These are phyloP conservation scores for Cryphonectria nitschkei DNA, from an alignment of 2,329 filamentous ascomycete species.

Conservation along the genomic window DNA sequence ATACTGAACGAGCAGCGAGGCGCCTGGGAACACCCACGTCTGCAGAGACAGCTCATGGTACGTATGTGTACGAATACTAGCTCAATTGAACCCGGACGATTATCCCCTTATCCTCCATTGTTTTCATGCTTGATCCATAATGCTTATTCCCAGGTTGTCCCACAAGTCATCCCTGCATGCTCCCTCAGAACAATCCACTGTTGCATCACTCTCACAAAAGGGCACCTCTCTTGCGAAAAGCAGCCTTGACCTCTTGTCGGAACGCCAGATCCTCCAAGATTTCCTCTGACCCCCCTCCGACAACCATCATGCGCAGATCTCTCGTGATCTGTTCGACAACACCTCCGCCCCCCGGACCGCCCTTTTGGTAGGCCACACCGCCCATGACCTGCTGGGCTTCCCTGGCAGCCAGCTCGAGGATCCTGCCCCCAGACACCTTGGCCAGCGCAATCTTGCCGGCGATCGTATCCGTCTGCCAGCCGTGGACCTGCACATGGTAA, in stretches of 20 bases:
- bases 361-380: slow-evolving; percentile 50
- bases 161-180: background rate
- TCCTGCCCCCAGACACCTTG: slow-evolving; percentile 50
- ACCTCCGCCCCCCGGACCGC: slow-evolving; percentile 44
- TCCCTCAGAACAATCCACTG: background rate
- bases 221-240: background rate
- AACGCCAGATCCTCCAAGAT: slow-evolving; percentile 52
- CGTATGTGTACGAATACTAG: slow-evolving; percentile 5
- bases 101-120: slow-evolving; percentile 15
- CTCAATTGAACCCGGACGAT: slow-evolving; percentile 16
- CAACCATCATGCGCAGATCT: slow-evolving; percentile 54
- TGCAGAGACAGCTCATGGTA: slow-evolving; percentile 21
- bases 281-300: slow-evolving; percentile 55
- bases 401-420: slow-evolving; percentile 50
- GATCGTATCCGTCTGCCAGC: slow-evolving; percentile 34
- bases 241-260: slow-evolving; percentile 43
- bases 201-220: background rate
- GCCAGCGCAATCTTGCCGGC: slow-evolving; percentile 35
- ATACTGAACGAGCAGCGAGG: background rate
- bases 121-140: slow-evolving; percentile 2
- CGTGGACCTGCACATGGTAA: slow-evolving; percentile 46
- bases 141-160: too few relatives aligned
- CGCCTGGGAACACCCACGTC: background rate
- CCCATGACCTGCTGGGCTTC: slow-evolving; percentile 56
- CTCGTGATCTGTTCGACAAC: slow-evolving; percentile 53